phyloP scores from a whole-genome alignment of 352 stramenopile genomes.

The Globisporangium cystogenes region DNA sequence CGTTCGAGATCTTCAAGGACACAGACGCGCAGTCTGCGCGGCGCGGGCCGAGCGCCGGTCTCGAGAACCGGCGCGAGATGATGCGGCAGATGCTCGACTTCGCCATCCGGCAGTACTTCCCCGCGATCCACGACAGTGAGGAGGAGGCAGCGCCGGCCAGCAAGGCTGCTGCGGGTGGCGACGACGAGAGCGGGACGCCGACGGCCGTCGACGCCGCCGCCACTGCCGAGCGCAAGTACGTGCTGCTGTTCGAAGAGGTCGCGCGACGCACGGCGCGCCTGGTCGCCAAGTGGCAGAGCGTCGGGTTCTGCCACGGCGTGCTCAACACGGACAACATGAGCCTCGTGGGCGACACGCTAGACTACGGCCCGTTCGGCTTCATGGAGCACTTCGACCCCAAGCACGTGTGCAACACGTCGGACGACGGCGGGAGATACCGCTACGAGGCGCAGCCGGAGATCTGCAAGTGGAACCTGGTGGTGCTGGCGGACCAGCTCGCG shows the following conservation, averaged over 20 bases:
- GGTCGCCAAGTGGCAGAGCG: conserved; percentile 75
- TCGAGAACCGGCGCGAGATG: conserved; percentile 58
- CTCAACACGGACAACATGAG: conserved; percentile 17
- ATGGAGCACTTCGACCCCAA: conserved; percentile 88
- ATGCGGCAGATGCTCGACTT: conserved; percentile 87
- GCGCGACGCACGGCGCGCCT: conserved; percentile 67
- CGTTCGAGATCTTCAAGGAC: conserved; percentile 94
- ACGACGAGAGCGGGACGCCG: no score
- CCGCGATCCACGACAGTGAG: background rate
- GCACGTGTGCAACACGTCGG: conserved; percentile 80
- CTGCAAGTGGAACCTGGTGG: conserved; percentile 81
- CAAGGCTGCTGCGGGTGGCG: no score
- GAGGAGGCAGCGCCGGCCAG: no score
- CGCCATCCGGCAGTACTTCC: conserved; percentile 37
- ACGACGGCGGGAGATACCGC: conserved; percentile 72
- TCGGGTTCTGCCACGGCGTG: conserved; percentile 91
- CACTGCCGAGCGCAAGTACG: conserved; percentile 17
- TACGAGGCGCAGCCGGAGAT: conserved; percentile 81
- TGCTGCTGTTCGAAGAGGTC: conserved; percentile 59
- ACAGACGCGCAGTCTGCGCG: conserved; percentile 74
- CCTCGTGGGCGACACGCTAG: conserved; percentile 27
- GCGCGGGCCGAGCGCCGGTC: conserved; percentile 75
- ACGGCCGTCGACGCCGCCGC: no score
- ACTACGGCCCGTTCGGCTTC: conserved; percentile 92
- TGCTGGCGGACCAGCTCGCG: conserved; percentile 62